A percentile compares a stretch with the other conserved stretches of the same genome.
phyloP scores from a whole-genome alignment of 2,329 filamentous ascomycete species.

The Fusarium haematococcum region DNA sequence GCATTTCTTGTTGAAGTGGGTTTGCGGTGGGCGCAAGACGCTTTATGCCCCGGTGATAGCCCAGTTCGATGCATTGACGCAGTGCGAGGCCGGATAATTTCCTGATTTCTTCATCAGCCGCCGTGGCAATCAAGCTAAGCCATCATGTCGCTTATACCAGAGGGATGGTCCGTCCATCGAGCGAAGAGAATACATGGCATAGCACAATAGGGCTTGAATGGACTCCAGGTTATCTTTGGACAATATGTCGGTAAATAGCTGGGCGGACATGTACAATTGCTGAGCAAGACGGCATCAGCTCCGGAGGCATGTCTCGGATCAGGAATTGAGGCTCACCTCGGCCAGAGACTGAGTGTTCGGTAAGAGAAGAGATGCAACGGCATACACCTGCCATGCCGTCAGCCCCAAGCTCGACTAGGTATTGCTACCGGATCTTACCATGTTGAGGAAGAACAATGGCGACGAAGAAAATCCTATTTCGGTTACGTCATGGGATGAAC shows the following conservation, averaged over 20 bases:
- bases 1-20: slow-evolving; percentile 9
- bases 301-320: no score
- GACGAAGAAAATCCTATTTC: neutral
- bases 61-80: slow-evolving; percentile 26
- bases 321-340: slow-evolving; percentile 13
- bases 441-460: slow-evolving; percentile 20
- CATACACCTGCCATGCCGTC: slow-evolving; percentile 21
- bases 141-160: neutral
- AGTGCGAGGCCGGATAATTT: slow-evolving; percentile 17
- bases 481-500: slow-evolving; percentile 4
- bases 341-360: slow-evolving; percentile 10
- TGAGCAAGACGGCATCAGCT: no score
- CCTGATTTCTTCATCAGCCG: neutral
- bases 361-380: slow-evolving; percentile 23
- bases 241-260: slow-evolving; percentile 35
- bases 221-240: slow-evolving; percentile 46
- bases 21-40: neutral
- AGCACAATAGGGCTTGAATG: slow-evolving; percentile 49
- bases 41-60: slow-evolving; percentile 14
- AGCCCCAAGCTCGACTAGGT: no score
- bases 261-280: slow-evolving; percentile 36
- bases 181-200: slow-evolving; percentile 45
- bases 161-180: slow-evolving; percentile 2
- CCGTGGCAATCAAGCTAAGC: no score
- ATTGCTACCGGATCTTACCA: neutral